Base-by-base conservation (phyloP, 768 basidiomycete genomes). In the Termitomyces sp. region DNA sequence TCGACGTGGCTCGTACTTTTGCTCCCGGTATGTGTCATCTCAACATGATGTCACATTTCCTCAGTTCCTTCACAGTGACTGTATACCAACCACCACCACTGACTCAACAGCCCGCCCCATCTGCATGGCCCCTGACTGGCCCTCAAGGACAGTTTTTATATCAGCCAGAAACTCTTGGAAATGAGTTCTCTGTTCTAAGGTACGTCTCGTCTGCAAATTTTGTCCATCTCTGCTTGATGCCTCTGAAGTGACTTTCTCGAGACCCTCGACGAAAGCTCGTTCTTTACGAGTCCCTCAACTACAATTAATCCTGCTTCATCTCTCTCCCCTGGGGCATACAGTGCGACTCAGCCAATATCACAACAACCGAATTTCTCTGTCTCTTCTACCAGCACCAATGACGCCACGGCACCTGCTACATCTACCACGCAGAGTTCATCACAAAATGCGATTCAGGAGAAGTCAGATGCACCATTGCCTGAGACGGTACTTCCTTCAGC, bases 101-200 rank as follows among this genome's bases (percentile, higher is more conserved):
- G 14, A 41, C 54, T 3, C 56, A 61, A 35, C 61, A 75, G 16
- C 43, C 79, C 5, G 73, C 68, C 21, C 45, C 37, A 41, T 69
- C 82, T 25, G 65, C 77, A 23, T 87, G 85, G 84, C 75, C 86
- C 21, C 74, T 87, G 72, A 73, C 66, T n/a, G 63, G 74, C 35
- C 69, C 78, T 10, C 75, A 81, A 59, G 74, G 75, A 54, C 66
- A 79, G n/a, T 87, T 84, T 67, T 71, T 86, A 47, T 90, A 89
- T 68, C 84, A 83, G 57, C 82, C 85, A 48, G 89, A 91, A 64
- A 85, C 83, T 0, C 75, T 90, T 37, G 89, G 90, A 19, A 90
- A 89, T 66, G 89, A 92, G 67, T 92, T 91, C 65, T 87, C 89
- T 5, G 87, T 89, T 44, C 80, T 92, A 53, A 89, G 86, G 87